These are phyloP conservation scores for Gracilaria vermiculophylla DNA, from an alignment of 23 red algal genomes.

Conservation along the genomic window DNA sequence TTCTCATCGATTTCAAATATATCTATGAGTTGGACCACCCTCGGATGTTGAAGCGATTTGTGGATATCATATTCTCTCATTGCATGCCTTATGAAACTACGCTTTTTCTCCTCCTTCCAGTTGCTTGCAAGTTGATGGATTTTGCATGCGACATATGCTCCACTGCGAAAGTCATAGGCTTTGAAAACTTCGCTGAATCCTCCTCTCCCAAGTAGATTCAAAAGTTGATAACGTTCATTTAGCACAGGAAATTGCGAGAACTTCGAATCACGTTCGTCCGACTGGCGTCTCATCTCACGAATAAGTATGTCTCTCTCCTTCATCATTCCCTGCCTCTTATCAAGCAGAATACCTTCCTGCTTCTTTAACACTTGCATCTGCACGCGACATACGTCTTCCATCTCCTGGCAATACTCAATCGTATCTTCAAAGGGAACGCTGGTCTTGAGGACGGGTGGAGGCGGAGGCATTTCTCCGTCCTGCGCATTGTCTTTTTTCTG, in stretches of 20 bases:
- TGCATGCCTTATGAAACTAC: slow-evolving; percentile 93
- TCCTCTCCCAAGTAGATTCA: slow-evolving; percentile 86
- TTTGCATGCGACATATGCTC: slow-evolving; percentile 84
- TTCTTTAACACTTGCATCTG: slow-evolving; percentile 51
- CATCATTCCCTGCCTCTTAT: slow-evolving; percentile 26
- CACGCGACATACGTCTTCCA: slow-evolving; percentile 73
- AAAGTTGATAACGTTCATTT: slow-evolving; percentile 77
- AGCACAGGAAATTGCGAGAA: slow-evolving; percentile 75
- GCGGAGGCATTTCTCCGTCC: slow-evolving; percentile 33
- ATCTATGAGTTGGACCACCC: slow-evolving; percentile 82
- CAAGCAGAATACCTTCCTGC: slow-evolving; percentile 57
- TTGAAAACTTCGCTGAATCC: slow-evolving; percentile 97
- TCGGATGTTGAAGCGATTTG: slow-evolving; percentile 88
- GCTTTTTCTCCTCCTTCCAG: slow-evolving; percentile 94
- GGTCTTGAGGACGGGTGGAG: slow-evolving; percentile 16
- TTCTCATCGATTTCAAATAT: slow-evolving; percentile 97
- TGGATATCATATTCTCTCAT: slow-evolving; percentile 96
- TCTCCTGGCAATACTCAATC: slow-evolving; percentile 54
- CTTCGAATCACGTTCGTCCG: slow-evolving; percentile 74
- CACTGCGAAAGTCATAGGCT: slow-evolving; percentile 74
- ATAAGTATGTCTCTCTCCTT: slow-evolving; percentile 72
- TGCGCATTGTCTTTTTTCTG: slow-evolving; percentile 20
- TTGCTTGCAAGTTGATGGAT: slow-evolving; percentile 91
- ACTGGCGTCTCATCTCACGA: slow-evolving; percentile 79
- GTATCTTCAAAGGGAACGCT: slow-evolving; percentile 26